A percentile compares a stretch with the other conserved stretches of the same genome.
phyloP scores from a whole-genome alignment of 208 protist species.

The Willaertia magna region DNA sequence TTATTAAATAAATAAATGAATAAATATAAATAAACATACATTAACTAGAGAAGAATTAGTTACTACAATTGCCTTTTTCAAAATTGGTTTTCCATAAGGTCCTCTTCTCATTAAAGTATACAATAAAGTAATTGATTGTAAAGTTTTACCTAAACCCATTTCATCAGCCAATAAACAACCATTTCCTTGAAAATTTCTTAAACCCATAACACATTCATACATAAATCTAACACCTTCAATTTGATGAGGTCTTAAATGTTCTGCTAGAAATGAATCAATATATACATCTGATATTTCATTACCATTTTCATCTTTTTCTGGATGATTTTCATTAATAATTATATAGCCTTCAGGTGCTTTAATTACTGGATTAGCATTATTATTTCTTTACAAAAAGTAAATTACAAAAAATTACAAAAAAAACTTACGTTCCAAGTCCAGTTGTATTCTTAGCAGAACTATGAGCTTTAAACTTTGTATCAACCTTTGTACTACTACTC shows the following conservation, averaged over 20 bases:
- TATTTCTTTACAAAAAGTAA: neutral
- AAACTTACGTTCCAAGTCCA: no score
- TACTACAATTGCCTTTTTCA: constrained; percentile 15
- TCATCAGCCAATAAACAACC: constrained; percentile 53
- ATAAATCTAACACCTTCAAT: constrained; percentile 68
- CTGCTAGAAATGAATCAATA: constrained; percentile 6
- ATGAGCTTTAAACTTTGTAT: neutral
- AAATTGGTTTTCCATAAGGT: neutral
- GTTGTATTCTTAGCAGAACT: neutral
- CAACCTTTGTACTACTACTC: no score
- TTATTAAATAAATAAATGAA: no score
- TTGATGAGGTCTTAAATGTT: constrained; percentile 65
- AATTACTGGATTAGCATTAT: neutral
- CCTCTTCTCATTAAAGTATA: neutral
- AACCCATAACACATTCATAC: constrained; percentile 71
- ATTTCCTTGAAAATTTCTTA: constrained; percentile 28
- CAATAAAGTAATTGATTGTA: constrained; percentile 32
- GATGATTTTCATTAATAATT: neutral
- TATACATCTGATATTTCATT: neutral
- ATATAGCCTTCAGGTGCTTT: neutral
- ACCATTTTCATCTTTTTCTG: neutral
- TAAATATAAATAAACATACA: no score
- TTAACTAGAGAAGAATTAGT: constrained; percentile 7
- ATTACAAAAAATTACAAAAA: no score
- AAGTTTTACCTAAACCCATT: constrained; percentile 53